phyloP scores from a whole-genome alignment of 345 rosid genomes.

The Durio zibethinus region DNA sequence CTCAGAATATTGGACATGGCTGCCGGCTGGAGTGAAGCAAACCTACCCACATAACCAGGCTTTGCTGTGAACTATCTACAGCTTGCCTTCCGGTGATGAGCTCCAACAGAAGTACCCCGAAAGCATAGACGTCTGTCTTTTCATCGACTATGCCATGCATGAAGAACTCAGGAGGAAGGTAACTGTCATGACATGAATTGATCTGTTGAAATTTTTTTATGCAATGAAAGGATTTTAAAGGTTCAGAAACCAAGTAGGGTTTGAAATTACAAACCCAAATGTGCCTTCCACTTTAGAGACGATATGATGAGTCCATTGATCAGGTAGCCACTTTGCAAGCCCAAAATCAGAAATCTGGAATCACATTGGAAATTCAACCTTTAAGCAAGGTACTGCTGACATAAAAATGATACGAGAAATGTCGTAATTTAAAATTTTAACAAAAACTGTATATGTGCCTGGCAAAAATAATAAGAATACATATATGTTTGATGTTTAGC shows the following conservation, averaged over 20 bases:
- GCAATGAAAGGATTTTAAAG: neutral
- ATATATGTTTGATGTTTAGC: no score
- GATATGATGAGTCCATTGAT: slow-evolving; percentile 85
- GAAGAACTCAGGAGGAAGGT: slow-evolving; percentile 92
- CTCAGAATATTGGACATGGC: neutral
- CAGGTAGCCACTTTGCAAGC: slow-evolving; percentile 94
- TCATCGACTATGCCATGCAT: slow-evolving; percentile 95
- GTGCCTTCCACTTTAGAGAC: slow-evolving; percentile 88
- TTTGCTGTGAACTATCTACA: slow-evolving; percentile 64
- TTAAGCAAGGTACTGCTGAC: slow-evolving; percentile 7
- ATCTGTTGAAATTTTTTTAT: neutral
- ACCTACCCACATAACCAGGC: slow-evolving; percentile 93
- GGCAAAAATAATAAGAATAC: no score
- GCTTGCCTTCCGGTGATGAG: slow-evolving; percentile 88
- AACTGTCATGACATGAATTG: slow-evolving; percentile 36
- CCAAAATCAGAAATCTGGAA: slow-evolving; percentile 92
- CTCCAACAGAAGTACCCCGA: slow-evolving; percentile 78
- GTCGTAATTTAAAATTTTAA: no score
- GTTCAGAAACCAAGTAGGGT: slow-evolving; percentile 9
- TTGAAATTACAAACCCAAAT: slow-evolving; percentile 61
- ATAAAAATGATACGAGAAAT: no score
- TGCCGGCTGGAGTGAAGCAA: slow-evolving; percentile 10
- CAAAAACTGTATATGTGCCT: no score
- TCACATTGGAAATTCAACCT: neutral
- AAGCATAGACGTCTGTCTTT: slow-evolving; percentile 86